Base-by-base conservation (phyloP, 2,329 filamentous ascomycete genomes). In the Diplocarpon rosae region DNA sequence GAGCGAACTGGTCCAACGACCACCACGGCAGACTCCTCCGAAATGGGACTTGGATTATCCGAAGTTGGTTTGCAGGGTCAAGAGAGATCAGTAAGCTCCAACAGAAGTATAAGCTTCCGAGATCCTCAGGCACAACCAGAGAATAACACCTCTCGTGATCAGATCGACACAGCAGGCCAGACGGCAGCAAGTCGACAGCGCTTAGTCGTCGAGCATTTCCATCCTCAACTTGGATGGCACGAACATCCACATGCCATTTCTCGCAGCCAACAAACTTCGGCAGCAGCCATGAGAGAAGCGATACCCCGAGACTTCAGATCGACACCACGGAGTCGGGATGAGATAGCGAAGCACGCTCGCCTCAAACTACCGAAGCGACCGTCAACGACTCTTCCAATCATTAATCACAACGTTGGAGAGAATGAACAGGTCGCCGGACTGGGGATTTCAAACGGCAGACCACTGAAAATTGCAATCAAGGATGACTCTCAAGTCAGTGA, bases 301-400 rank as follows among this genome's bases (percentile, higher is more conserved):
- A 16, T 7, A 10, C 30, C 41, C 17, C 35, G 14, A 24, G 34
- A 34, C 17, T 7, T 20, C 2, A 37, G 31, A 16, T 40, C 37
- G 29, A 43, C 44, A 37, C 46, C 52, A 9, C 32, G 52, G 10
- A 50, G 35, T 17, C 46, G 56, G 15, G 40, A 54, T 28, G 36
- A 57, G 32, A 37, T 58, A 37, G 55, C 55, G 16, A 49, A 53
- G 27, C 34, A 32, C 20, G 55, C 54, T 37, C 54, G 54, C 15
- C 48, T 60, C 30, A 55, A 51, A 45, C 6, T 42, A 5, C 40
- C 40, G 2, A 42, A 24, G 27, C 51, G 50, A 14, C 53, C 52
- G 27, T 42, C 51, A 24, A 57, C 54, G 20, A 52, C 50, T 24
- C 30, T 55, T 29, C 54, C 54, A 14, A 15, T 54, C 5, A 33